These are phyloP conservation scores for Omphalotus olearius DNA, from an alignment of 1,284 basidiomycete species.

Conservation along the genomic window DNA sequence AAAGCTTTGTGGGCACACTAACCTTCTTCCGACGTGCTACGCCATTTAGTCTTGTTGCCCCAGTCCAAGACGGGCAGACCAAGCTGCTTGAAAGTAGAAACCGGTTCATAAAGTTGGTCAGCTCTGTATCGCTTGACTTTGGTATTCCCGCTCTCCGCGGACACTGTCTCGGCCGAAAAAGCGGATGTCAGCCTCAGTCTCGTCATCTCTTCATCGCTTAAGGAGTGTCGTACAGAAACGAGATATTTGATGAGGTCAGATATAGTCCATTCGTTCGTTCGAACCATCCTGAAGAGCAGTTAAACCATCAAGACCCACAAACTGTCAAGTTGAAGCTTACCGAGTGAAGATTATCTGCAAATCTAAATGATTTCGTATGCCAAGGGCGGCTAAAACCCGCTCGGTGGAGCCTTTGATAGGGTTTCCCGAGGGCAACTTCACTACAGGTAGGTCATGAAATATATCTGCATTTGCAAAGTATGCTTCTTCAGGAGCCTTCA, in stretches of 20 bases:
- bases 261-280: conserved; percentile 80
- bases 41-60: conserved; percentile 79
- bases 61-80: conserved; percentile 86
- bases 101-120: conserved; percentile 81
- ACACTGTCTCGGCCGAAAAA: conserved; percentile 62
- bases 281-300: conserved; percentile 64
- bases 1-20: conserved; percentile 13
- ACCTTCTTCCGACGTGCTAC: conserved; percentile 82
- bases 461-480: conserved; percentile 90
- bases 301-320: background rate
- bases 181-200: conserved; percentile 79
- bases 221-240: conserved; percentile 74
- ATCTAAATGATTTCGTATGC: conserved; percentile 90
- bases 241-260: conserved; percentile 84
- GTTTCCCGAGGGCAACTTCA: conserved; percentile 67
- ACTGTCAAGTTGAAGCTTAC: conserved; percentile 31
- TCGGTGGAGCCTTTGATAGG: conserved; percentile 75
- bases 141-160: conserved; percentile 21
- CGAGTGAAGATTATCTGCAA: conserved; percentile 84
- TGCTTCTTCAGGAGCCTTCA: conserved; percentile 71
- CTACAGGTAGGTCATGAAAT: conserved; percentile 85
- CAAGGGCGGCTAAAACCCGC: conserved; percentile 73
- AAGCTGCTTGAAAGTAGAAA: conserved; percentile 68
- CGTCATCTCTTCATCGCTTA: conserved; percentile 68
- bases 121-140: conserved; percentile 50